These are phyloP conservation scores for Talaromyces ruber DNA, from an alignment of 495 filamentous ascomycete species.

Conservation along the genomic window DNA sequence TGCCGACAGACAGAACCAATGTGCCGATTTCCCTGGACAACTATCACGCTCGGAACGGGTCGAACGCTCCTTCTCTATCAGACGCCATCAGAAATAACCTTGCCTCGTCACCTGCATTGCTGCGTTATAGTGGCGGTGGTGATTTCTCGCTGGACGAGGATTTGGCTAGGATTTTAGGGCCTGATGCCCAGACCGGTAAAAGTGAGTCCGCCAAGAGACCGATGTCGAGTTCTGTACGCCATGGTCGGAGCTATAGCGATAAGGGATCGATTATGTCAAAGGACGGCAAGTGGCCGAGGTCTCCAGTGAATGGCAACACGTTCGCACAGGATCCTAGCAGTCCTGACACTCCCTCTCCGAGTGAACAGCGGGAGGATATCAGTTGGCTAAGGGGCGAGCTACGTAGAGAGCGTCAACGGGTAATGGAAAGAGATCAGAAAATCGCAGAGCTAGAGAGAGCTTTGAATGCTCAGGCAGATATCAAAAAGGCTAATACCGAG, in stretches of 20 bases:
- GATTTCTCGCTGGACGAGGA: constrained; percentile 91
- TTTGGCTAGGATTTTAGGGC: constrained; percentile 68
- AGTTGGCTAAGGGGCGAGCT: constrained; percentile 68
- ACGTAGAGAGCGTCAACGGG: constrained; percentile 68
- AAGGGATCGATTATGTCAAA: constrained; percentile 40
- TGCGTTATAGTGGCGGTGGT: constrained; percentile 62
- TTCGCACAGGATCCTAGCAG: constrained; percentile 60
- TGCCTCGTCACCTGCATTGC: constrained; percentile 54
- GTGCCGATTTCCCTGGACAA: constrained; percentile 46
- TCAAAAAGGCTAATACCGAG: constrained; percentile 78
- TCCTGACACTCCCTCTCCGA: constrained; percentile 53
- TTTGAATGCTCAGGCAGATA: constrained; percentile 61
- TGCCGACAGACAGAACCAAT: constrained; percentile 29
- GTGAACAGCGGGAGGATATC: constrained; percentile 60
- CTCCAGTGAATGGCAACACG: constrained; percentile 61
- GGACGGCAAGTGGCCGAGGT: constrained; percentile 58
- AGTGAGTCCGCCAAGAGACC: constrained; percentile 68
- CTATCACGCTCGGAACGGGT: constrained; percentile 38
- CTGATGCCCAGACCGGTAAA: constrained; percentile 44
- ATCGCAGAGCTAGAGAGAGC: constrained; percentile 76
- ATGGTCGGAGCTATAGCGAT: constrained; percentile 86
- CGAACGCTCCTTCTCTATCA: constrained; percentile 37
- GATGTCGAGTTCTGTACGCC: constrained; percentile 85
- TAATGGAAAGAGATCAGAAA: constrained; percentile 67
- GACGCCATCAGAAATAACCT: constrained; percentile 29